Conservation (phyloP, 768 basidiomycete genomes). For the Galerina marginata region DNA sequence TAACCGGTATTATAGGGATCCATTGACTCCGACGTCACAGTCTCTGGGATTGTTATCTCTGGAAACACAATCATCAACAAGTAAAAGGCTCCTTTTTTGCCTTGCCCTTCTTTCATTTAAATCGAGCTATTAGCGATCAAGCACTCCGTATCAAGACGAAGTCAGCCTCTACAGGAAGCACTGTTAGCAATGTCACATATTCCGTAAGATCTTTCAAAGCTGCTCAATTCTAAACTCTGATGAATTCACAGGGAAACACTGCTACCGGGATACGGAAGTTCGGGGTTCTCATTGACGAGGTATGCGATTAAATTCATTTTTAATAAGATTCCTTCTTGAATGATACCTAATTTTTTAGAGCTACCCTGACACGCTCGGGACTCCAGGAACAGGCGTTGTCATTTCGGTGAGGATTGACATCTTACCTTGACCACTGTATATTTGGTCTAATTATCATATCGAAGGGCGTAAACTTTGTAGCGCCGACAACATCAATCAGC, state of each 20-base stretch:
- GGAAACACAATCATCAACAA: conserved; percentile 63
- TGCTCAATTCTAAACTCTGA: background rate
- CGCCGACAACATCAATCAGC: conserved; percentile 44
- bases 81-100: conserved; percentile 32
- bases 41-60: conserved; percentile 52
- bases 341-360: conserved; percentile 40
- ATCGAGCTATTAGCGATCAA: conserved; percentile 41
- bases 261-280: conserved; percentile 52
- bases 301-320: conserved; percentile 17
- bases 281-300: conserved; percentile 67
- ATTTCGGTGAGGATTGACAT: conserved; percentile 49
- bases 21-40: conserved; percentile 49
- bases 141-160: conserved; percentile 69
- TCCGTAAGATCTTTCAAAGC: conserved; percentile 31
- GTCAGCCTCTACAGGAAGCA: conserved; percentile 46
- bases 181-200: conserved; percentile 56
- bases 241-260: conserved; percentile 49
- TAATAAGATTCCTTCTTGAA: background rate
- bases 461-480: conserved; percentile 55
- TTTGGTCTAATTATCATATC: background rate
- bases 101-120: background rate
- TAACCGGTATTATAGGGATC: conserved; percentile 50
- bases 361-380: conserved; percentile 60
- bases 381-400: conserved; percentile 60
- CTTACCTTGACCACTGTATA: background rate